These are phyloP conservation scores for Pseudonectria foliicola DNA, from an alignment of 2,329 filamentous ascomycete species.

Conservation along the genomic window DNA sequence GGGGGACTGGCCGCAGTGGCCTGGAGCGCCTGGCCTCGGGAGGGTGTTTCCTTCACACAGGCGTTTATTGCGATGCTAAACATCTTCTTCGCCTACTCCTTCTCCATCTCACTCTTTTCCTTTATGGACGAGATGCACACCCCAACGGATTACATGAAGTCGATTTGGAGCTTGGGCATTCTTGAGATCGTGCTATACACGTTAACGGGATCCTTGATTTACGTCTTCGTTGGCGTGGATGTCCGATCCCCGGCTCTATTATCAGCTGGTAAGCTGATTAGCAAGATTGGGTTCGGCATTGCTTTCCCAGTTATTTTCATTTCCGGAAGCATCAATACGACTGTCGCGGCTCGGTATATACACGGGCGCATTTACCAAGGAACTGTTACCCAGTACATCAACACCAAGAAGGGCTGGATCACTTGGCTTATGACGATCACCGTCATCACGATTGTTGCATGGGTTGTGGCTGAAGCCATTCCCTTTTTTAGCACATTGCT, in stretches of 20 bases:
- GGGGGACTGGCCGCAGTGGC: constrained; percentile 9
- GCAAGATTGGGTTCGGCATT: constrained; percentile 57
- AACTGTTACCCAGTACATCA: constrained; percentile 5
- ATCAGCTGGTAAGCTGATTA: constrained; percentile 45
- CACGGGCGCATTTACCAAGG: constrained; percentile 18
- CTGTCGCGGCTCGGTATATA: constrained; percentile 26
- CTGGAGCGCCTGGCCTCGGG: constrained; percentile 28
- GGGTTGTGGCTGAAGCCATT: constrained; percentile 56
- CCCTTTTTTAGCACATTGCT: constrained; percentile 63
- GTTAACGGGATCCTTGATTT: constrained; percentile 53
- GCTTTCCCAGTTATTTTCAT: constrained; percentile 61
- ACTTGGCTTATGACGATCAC: constrained; percentile 51
- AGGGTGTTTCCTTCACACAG: constrained; percentile 34
- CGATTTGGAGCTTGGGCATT: constrained; percentile 48
- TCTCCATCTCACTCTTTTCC: constrained; percentile 33
- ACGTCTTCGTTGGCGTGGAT: constrained; percentile 52
- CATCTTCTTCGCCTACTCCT: constrained; percentile 58
- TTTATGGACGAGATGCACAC: constrained; percentile 38
- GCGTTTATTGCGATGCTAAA: constrained; percentile 51
- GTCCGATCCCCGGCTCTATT: constrained; percentile 57
- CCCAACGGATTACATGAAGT: constrained; percentile 31
- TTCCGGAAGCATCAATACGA: constrained; percentile 53
- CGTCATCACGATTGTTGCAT: constrained; percentile 36
- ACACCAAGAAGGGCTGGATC: constrained; percentile 21
- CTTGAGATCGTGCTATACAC: constrained; percentile 54